Evolutionary conservation across 1,284 basidiomycete species (phyloP).

Genomic region (Apiotrichum porosum): DNA sequence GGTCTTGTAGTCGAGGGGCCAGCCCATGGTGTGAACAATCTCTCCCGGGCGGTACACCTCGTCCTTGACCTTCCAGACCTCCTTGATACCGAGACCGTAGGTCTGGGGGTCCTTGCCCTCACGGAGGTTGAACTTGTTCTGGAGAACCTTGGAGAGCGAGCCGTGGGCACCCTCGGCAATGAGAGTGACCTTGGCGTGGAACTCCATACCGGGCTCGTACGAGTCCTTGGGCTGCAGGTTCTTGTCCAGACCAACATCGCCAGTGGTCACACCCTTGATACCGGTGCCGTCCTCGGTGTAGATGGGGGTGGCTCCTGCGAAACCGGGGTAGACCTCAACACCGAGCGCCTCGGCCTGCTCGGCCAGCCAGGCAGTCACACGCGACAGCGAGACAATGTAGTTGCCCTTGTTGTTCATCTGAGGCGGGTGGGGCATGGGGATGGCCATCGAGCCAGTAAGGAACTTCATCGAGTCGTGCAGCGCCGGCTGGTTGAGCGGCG

Average conservation of each 20-base stretch:
- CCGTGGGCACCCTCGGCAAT: slow-evolving; percentile 96
- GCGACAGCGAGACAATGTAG: slow-evolving; percentile 87
- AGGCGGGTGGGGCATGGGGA: slow-evolving; percentile 92
- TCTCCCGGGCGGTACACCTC: slow-evolving; percentile 75
- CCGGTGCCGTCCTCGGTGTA: slow-evolving; percentile 63
- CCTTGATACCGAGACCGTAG: slow-evolving; percentile 94
- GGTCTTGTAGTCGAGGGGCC: slow-evolving; percentile 78
- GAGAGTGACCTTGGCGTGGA: slow-evolving; percentile 88
- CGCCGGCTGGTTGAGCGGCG: slow-evolving; percentile 71
- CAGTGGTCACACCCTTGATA: slow-evolving; percentile 82
- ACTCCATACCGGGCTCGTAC: slow-evolving; percentile 97
- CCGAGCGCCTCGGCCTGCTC: slow-evolving; percentile 77
- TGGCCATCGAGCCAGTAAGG: slow-evolving; percentile 64
- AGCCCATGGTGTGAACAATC: slow-evolving; percentile 89
- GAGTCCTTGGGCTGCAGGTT: slow-evolving; percentile 73
- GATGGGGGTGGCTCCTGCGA: slow-evolving; percentile 80
- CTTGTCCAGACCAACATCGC: slow-evolving; percentile 89
- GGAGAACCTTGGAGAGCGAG: slow-evolving; percentile 76
- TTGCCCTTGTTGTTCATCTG: slow-evolving; percentile 96
- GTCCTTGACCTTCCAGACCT: slow-evolving; percentile 88
- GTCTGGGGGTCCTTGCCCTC: slow-evolving; percentile 83
- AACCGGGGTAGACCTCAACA: slow-evolving; percentile 96
- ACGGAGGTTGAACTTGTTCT: slow-evolving; percentile 72
- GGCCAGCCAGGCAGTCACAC: slow-evolving; percentile 84
- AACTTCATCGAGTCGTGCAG: slow-evolving; percentile 80